These are phyloP conservation scores for Paxillus involutus DNA, from an alignment of 768 basidiomycete genomes.

Conservation along the genomic window DNA sequence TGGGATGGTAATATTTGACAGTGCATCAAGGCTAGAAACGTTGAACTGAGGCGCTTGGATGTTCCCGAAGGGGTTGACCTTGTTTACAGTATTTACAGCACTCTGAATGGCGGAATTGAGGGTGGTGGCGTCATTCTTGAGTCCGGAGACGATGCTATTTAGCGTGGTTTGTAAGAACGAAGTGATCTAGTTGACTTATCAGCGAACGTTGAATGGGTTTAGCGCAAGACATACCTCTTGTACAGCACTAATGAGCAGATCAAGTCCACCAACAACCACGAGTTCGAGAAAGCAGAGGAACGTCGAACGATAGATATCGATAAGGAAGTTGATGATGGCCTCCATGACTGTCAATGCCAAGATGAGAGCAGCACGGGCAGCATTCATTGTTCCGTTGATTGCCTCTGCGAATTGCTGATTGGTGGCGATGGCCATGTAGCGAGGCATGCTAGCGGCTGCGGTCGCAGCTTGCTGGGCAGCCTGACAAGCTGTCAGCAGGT, in stretches of 20 bases:
- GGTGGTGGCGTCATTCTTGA: conserved; percentile 66
- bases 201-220: conserved; percentile 3
- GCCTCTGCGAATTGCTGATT: conserved; percentile 78
- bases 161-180: conserved; percentile 62
- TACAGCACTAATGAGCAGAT: conserved; percentile 79
- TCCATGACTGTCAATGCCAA: conserved; percentile 83
- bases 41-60: conserved; percentile 70
- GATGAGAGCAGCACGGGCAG: conserved; percentile 70
- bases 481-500: conserved; percentile 80
- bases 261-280: conserved; percentile 77
- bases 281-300: conserved; percentile 94
- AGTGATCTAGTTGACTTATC: conserved; percentile 55
- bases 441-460: conserved; percentile 80
- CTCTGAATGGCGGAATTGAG: conserved; percentile 69
- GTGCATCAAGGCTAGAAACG: conserved; percentile 69
- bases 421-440: conserved; percentile 83
- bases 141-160: conserved; percentile 58
- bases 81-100: conserved; percentile 71
- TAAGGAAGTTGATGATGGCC: conserved; percentile 85
- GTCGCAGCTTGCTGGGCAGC: conserved; percentile 85
- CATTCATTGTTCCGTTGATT: conserved; percentile 77
- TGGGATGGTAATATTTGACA: conserved; percentile 82
- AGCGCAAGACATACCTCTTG: conserved; percentile 59
- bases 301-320: conserved; percentile 90
- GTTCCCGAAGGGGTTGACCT: conserved; percentile 68